Evolutionary conservation across 192 early-diverging fungal species (phyloP).

Genomic region (Backusella circina): DNA sequence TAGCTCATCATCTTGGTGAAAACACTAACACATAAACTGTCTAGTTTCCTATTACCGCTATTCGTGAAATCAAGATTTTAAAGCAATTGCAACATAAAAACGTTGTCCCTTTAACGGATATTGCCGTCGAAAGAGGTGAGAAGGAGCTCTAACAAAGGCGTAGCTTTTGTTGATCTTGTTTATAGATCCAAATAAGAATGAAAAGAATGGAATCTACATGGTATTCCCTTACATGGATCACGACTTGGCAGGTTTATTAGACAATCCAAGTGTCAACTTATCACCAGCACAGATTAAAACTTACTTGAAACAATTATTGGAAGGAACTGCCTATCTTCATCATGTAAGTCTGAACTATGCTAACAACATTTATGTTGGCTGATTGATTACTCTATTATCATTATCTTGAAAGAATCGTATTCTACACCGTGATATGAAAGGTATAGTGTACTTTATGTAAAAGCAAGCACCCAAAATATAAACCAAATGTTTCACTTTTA

Average conservation of each 20-base stretch:
- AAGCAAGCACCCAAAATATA: background rate
- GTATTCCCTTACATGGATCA: slow-evolving; percentile 99
- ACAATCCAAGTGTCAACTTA: slow-evolving; percentile 73
- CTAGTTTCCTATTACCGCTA: slow-evolving; percentile 86
- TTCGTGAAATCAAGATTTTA: slow-evolving; percentile 96
- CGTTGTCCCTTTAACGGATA: slow-evolving; percentile 72
- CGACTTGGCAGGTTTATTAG: slow-evolving; percentile 90
- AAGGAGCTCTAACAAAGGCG: background rate
- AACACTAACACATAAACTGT: background rate
- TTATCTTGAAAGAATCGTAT: slow-evolving; percentile 41
- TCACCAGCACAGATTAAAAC: slow-evolving; percentile 82
- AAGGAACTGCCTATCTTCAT: slow-evolving; percentile 89
- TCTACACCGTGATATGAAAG: slow-evolving; percentile 65
- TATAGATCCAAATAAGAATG: slow-evolving; percentile 11
- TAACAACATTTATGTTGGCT: background rate
- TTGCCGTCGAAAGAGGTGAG: slow-evolving; percentile 65
- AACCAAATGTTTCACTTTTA: slow-evolving; percentile 28
- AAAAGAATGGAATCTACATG: slow-evolving; percentile 80
- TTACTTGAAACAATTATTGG: slow-evolving; percentile 88
- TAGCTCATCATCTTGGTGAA: background rate
- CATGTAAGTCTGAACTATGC: slow-evolving; percentile 31
- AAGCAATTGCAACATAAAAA: slow-evolving; percentile 80
- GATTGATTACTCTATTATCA: background rate
- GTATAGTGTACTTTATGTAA: slow-evolving; percentile 5
- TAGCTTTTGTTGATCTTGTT: background rate